Conservation (phyloP, 306 rosid species). For the Astragalus glycyphyllos region DNA sequence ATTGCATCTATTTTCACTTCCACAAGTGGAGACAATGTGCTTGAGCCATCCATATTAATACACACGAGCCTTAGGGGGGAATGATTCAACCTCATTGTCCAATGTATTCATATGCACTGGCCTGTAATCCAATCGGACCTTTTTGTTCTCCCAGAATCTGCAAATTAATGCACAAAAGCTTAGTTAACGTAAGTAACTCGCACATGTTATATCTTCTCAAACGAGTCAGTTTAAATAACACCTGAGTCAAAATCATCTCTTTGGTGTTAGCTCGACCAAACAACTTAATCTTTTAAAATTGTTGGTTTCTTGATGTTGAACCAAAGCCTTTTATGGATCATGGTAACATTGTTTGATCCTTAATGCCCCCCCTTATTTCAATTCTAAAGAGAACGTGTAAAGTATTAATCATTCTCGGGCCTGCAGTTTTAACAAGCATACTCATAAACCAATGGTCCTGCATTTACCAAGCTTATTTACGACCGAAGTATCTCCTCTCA, state of each 20-base stretch:
- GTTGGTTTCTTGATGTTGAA: not conserved
- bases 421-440: not conserved
- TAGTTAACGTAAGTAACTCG: slow-evolving; percentile 15
- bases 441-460: too few species aligned
- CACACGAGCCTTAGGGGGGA: slow-evolving; percentile 98
- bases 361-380: not conserved
- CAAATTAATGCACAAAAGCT: slow-evolving; percentile 43
- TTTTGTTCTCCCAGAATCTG: slow-evolving; percentile 89
- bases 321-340: not conserved
- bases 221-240: slow-evolving; percentile 5
- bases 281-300: not conserved
- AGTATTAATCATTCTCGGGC: not conserved
- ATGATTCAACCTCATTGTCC: slow-evolving; percentile 83
- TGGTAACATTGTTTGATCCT: not conserved
- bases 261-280: not conserved
- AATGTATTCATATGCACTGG: slow-evolving; percentile 93
- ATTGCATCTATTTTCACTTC: slow-evolving; percentile 42
- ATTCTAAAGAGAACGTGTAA: not conserved
- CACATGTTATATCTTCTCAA: slow-evolving; percentile 5
- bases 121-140: slow-evolving; percentile 84
- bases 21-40: slow-evolving; percentile 34
- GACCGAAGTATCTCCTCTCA: not conserved
- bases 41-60: slow-evolving; percentile 53
- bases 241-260: slow-evolving; percentile 3
- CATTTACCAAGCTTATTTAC: not conserved